These are phyloP conservation scores for Rutstroemia sp. DNA, from an alignment of 2,329 filamentous ascomycete genomes.

Conservation along the genomic window DNA sequence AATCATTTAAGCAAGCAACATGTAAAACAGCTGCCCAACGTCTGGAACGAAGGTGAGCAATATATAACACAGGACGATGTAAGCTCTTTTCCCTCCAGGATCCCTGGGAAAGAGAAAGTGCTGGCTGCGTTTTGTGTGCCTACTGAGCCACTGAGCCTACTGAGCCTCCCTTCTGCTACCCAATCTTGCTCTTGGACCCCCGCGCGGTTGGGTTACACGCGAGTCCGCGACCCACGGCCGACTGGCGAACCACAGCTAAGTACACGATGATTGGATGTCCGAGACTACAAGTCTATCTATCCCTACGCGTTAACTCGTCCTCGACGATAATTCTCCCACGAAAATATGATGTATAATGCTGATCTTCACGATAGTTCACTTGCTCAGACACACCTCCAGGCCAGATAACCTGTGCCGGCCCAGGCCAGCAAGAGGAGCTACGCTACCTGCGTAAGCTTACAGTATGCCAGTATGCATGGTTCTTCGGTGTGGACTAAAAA, in stretches of 20 bases:
- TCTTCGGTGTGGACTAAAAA: too few relatives aligned
- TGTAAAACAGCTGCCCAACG: slow-evolving; percentile 1
- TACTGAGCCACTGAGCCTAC: too few relatives aligned
- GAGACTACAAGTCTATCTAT: neutral
- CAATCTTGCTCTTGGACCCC: neutral
- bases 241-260: neutral
- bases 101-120: too few relatives aligned
- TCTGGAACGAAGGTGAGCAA: neutral
- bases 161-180: neutral
- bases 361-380: too few relatives aligned
- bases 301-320: neutral
- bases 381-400: too few relatives aligned
- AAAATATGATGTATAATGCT: too few relatives aligned
- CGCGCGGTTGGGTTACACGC: neutral
- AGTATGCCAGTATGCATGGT: too few relatives aligned
- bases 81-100: neutral
- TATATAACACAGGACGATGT: neutral
- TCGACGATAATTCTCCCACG: too few relatives aligned
- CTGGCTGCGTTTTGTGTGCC: too few relatives aligned
- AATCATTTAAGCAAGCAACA: neutral
- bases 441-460: too few relatives aligned
- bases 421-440: too few relatives aligned
- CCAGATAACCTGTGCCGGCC: too few relatives aligned
- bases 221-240: neutral
- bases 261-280: neutral